These are phyloP conservation scores for Taphrina deformans DNA, from an alignment of 1,139 yeast genomes.

Conservation along the genomic window DNA sequence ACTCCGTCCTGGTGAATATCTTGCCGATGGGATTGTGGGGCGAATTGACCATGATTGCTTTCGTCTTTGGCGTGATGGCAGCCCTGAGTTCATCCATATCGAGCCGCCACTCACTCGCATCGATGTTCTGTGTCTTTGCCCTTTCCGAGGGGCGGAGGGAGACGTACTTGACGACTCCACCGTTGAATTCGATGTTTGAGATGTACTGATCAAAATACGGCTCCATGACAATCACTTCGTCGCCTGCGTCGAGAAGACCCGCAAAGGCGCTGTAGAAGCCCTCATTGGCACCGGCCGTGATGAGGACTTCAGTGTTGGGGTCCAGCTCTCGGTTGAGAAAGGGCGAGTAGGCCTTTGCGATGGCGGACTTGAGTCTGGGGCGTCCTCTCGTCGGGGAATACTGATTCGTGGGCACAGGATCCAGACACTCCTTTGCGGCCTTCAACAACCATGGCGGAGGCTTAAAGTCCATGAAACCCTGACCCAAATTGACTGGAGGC, in stretches of 20 bases:
- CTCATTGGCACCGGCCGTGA: slow-evolving; percentile 96
- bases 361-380: slow-evolving; percentile 66
- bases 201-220: slow-evolving; percentile 97
- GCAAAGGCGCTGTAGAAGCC: slow-evolving; percentile 78
- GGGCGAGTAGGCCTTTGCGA: slow-evolving; percentile 70
- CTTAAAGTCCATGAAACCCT: slow-evolving; percentile 77
- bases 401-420: slow-evolving; percentile 74
- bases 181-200: slow-evolving; percentile 87
- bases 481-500: slow-evolving; percentile 84
- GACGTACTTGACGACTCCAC: slow-evolving; percentile 85
- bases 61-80: slow-evolving; percentile 72
- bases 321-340: slow-evolving; percentile 61
- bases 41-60: slow-evolving; percentile 80
- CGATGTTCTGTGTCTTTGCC: slow-evolving; percentile 55
- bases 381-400: slow-evolving; percentile 91
- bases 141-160: slow-evolving; percentile 82
- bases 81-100: slow-evolving; percentile 73
- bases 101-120: slow-evolving; percentile 83
- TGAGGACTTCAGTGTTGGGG: slow-evolving; percentile 64
- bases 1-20: slow-evolving; percentile 72
- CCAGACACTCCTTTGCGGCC: slow-evolving; percentile 77
- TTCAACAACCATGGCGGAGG: slow-evolving; percentile 76
- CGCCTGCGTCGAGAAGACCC: slow-evolving; percentile 82
- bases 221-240: slow-evolving; percentile 95
- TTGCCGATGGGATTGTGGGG: slow-evolving; percentile 98